Base-by-base conservation (phyloP, 768 basidiomycete species). In the Crassisporium funariophilum region DNA sequence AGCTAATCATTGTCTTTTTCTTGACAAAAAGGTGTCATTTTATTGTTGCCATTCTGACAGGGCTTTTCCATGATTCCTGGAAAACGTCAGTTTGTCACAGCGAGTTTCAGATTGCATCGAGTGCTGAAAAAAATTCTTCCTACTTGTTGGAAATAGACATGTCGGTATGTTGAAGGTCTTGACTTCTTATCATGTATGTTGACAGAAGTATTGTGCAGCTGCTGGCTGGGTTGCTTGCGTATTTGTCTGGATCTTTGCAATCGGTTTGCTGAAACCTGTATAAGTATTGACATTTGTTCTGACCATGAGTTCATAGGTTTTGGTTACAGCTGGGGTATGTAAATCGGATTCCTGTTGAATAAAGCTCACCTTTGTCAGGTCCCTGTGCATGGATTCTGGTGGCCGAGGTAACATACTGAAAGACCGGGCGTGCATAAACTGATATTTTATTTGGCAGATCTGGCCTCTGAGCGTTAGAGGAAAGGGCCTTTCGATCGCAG, bases 241-340 rank as follows among this genome's bases (percentile, higher is more conserved):
- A 4, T 70, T 86, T 48, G 81, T 91, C 21, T 91, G 88, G 85
- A 66, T 88, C 40, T 89, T 88, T 60, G 78, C 88, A 16, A 79
- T 84, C 13, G 84, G 78, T 75, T 58, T 46, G 72, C n/a, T 56
- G 4, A 29, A 34, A 35, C 11, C 43, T 41, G n/a, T 13, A 13
- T 13, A 10, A 25, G 13, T 27, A 36, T 16, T 50, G n/a, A n/a
- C n/a, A n/a, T n/a, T n/a, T n/a, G n/a, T 15, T 46, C 7, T 38
- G 24, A 12, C 27, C 13, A 17, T 35, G 40, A 11, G 34, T 41
- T n/a, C 11, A 6, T 29, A 77, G 79, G 68, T 4, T 88, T 87
- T 57, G 87, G 87, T 36, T 88, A 86, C 57, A 83, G 81, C 46
- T 91, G 87, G 88, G 87, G 79, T 23, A n/a, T n/a, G n/a, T n/a